Evolutionary conservation across 2,329 filamentous ascomycete species (phyloP).

Genomic region (Didymella sp.): DNA sequence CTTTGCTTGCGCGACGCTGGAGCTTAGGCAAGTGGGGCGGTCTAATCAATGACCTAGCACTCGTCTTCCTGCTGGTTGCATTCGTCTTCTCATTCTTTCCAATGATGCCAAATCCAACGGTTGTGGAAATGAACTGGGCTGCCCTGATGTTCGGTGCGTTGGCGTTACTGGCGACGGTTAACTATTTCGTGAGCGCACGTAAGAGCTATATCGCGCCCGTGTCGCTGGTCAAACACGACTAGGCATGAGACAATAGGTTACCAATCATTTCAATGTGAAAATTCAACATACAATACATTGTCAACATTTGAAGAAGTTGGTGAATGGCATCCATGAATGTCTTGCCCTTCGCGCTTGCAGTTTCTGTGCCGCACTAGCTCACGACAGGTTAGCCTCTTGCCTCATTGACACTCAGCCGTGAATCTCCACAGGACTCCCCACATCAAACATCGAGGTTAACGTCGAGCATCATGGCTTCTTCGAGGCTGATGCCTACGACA

Average conservation of each 20-base stretch:
- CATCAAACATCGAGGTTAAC: background rate
- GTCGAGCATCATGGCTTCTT: background rate
- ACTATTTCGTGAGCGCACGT: slow-evolving; percentile 25
- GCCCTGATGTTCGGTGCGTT: slow-evolving; percentile 51
- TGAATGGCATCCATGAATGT: too few relatives aligned
- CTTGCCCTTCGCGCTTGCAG: background rate
- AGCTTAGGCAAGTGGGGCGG: slow-evolving; percentile 49
- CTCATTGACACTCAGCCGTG: background rate
- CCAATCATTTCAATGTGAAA: too few relatives aligned
- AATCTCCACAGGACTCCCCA: slow-evolving; percentile 1
- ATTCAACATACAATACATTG: too few relatives aligned
- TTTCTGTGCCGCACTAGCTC: slow-evolving; percentile 3
- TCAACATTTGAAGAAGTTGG: too few relatives aligned
- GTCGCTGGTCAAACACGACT: slow-evolving; percentile 23
- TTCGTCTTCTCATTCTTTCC: slow-evolving; percentile 56
- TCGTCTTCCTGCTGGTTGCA: slow-evolving; percentile 45
- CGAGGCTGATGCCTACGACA: too few relatives aligned
- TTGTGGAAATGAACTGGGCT: slow-evolving; percentile 56
- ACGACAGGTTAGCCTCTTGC: background rate
- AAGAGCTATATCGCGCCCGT: slow-evolving; percentile 25
- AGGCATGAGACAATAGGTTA: background rate
- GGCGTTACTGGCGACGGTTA: slow-evolving; percentile 20
- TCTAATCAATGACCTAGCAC: slow-evolving; percentile 45
- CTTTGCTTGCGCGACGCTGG: slow-evolving; percentile 43
- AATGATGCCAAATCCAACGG: slow-evolving; percentile 19